These are phyloP conservation scores for Aureobasidium sp. DNA, from an alignment of 2,329 filamentous ascomycete species.

Conservation along the genomic window DNA sequence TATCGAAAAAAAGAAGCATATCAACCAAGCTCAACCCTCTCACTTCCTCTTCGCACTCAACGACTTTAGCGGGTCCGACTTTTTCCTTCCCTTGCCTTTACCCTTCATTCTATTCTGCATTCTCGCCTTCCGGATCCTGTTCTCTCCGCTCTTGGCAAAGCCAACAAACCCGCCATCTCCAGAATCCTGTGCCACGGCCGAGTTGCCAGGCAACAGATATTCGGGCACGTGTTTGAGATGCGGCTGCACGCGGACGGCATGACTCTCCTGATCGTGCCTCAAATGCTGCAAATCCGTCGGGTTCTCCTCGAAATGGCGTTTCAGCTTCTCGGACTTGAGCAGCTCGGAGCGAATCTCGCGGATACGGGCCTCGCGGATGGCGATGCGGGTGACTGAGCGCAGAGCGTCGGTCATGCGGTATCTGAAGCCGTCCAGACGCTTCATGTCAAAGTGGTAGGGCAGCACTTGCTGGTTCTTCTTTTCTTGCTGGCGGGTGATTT, in stretches of 20 bases:
- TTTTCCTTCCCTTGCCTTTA: slow-evolving; percentile 59
- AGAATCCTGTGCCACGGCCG: slow-evolving; percentile 54
- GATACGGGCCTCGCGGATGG: slow-evolving; percentile 81
- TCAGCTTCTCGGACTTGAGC: slow-evolving; percentile 87
- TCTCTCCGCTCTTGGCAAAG: slow-evolving; percentile 45
- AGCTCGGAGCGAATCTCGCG: slow-evolving; percentile 84
- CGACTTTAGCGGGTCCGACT: slow-evolving; percentile 71
- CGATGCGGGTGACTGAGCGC: slow-evolving; percentile 79
- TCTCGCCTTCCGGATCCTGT: slow-evolving; percentile 41
- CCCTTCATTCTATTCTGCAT: slow-evolving; percentile 37
- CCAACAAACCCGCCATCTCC: slow-evolving; percentile 72
- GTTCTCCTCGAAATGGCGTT: slow-evolving; percentile 95
- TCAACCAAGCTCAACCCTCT: neutral
- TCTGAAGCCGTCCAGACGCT: slow-evolving; percentile 84
- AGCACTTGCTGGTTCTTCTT: slow-evolving; percentile 76
- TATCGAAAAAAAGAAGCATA: neutral
- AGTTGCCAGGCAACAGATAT: slow-evolving; percentile 76
- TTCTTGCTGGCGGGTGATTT: slow-evolving; percentile 70
- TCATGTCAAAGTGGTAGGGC: slow-evolving; percentile 91
- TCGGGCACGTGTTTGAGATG: slow-evolving; percentile 94
- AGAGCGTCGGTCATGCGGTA: slow-evolving; percentile 93
- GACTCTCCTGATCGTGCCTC: slow-evolving; percentile 81
- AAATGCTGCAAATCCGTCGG: slow-evolving; percentile 80
- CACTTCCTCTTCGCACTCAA: slow-evolving; percentile 15
- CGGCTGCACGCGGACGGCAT: slow-evolving; percentile 74